Evolutionary conservation across 495 filamentous ascomycete genomes (phyloP).

Genomic region (Neurospora sp.): DNA sequence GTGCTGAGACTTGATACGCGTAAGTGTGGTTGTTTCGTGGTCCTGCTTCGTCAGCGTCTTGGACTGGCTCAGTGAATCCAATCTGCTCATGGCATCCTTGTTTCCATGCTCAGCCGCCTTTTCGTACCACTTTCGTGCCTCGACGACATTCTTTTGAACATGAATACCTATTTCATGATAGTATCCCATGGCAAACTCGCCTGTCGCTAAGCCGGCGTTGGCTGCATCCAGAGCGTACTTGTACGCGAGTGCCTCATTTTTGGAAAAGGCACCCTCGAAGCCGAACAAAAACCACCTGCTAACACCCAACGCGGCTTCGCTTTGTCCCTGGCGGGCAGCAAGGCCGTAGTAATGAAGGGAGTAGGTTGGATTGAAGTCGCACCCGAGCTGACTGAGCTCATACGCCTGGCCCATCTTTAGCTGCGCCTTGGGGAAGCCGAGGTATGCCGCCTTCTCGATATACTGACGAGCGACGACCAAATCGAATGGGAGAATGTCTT

Average conservation of each 20-base stretch:
- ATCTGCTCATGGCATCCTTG: constrained; percentile 70
- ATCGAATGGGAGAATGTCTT: constrained; percentile 60
- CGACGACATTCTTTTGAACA: constrained; percentile 66
- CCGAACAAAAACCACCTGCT: constrained; percentile 99
- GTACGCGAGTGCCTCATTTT: constrained; percentile 90
- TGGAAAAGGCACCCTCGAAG: constrained; percentile 80
- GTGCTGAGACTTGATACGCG: constrained; percentile 84
- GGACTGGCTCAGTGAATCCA: constrained; percentile 77
- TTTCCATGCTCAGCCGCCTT: constrained; percentile 87
- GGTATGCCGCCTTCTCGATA: constrained; percentile 93
- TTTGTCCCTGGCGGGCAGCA: constrained; percentile 75
- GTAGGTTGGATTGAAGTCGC: constrained; percentile 86
- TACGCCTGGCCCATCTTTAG: constrained; percentile 96
- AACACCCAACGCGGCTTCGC: constrained; percentile 91
- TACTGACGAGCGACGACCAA: constrained; percentile 67
- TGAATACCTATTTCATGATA: constrained; percentile 95
- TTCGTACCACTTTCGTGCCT: constrained; percentile 84
- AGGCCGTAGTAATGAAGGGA: constrained; percentile 95
- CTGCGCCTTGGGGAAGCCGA: constrained; percentile 95
- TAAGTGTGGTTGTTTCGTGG: constrained; percentile 84
- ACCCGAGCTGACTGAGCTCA: constrained; percentile 84
- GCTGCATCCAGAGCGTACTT: constrained; percentile 84
- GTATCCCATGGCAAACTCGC: constrained; percentile 95
- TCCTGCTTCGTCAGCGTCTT: constrained; percentile 83
- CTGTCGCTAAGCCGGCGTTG: constrained; percentile 67